Evolutionary conservation across 164 flowering plant species (phyloP).

Genomic region (Saururus chinensis): DNA sequence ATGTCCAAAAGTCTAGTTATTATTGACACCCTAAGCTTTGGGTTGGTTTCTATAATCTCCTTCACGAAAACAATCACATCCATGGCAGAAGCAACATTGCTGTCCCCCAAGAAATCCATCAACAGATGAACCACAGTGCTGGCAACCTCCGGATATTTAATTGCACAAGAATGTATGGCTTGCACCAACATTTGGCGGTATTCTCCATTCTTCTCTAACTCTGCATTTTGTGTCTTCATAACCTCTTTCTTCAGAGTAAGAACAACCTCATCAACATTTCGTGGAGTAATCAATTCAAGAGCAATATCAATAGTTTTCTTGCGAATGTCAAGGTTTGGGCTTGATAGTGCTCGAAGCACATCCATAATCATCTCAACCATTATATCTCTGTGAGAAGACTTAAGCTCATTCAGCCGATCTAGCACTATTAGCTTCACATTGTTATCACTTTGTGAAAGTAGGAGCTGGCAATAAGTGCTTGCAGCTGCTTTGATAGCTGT

Average conservation of each 20-base stretch:
- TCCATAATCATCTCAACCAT: slow-evolving; percentile 96
- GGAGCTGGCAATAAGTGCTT: slow-evolving; percentile 73
- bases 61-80: slow-evolving; percentile 85
- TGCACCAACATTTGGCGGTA: slow-evolving; percentile 93
- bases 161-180: slow-evolving; percentile 88
- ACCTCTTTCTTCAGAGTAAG: slow-evolving; percentile 88
- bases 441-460: slow-evolving; percentile 89
- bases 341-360: slow-evolving; percentile 84
- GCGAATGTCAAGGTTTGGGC: slow-evolving; percentile 78
- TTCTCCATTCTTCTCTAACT: slow-evolving; percentile 93
- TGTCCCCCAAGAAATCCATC: slow-evolving; percentile 97
- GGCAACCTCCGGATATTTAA: slow-evolving; percentile 94
- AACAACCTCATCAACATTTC: slow-evolving; percentile 90
- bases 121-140: slow-evolving; percentile 91
- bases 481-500: slow-evolving; percentile 92
- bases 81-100: slow-evolving; percentile 79
- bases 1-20: slow-evolving; percentile 83
- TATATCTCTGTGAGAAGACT: slow-evolving; percentile 63
- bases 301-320: slow-evolving; percentile 86
- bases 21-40: slow-evolving; percentile 78
- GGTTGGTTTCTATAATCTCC: slow-evolving; percentile 87
- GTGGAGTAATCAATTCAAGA: slow-evolving; percentile 78
- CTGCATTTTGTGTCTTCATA: slow-evolving; percentile 82
- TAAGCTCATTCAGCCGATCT: slow-evolving; percentile 80
- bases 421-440: slow-evolving; percentile 94